phyloP scores from a whole-genome alignment of 2,329 filamentous ascomycete species.

The Botrytis sinoallii region DNA sequence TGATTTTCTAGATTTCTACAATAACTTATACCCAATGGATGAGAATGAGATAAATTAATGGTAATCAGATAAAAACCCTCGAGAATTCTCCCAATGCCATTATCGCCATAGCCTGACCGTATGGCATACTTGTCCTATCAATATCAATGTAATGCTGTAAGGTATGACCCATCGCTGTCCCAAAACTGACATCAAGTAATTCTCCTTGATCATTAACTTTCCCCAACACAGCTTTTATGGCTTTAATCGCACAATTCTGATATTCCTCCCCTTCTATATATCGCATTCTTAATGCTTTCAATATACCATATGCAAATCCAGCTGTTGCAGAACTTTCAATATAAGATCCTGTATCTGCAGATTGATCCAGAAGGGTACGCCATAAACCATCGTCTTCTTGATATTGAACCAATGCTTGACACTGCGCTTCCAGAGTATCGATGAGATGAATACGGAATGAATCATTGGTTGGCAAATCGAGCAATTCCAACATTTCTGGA shows the following conservation, averaged over 20 bases:
- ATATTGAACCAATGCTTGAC: conserved; percentile 57
- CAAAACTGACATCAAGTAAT: conserved; percentile 71
- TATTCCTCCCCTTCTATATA: conserved; percentile 62
- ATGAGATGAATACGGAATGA: conserved; percentile 55
- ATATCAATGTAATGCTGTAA: conserved; percentile 78
- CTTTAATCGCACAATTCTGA: conserved; percentile 59
- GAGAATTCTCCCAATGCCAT: conserved; percentile 76
- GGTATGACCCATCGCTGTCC: conserved; percentile 71
- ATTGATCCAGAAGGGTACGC: conserved; percentile 70
- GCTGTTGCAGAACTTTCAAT: conserved; percentile 75
- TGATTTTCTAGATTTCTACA: background rate
- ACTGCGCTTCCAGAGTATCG: conserved; percentile 66
- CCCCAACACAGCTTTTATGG: conserved; percentile 62
- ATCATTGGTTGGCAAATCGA: conserved; percentile 58
- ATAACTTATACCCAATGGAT: background rate
- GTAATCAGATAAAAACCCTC: conserved; percentile 38
- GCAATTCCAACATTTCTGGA: conserved; percentile 73
- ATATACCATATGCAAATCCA: conserved; percentile 75
- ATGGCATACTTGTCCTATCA: conserved; percentile 75
- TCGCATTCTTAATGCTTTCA: conserved; percentile 68
- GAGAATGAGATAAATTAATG: background rate
- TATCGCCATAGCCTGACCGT: conserved; percentile 81
- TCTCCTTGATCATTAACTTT: conserved; percentile 67
- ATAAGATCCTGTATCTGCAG: conserved; percentile 66
- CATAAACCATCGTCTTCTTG: conserved; percentile 65